Evolutionary conservation across 192 early-diverging fungal genomes (phyloP), one percentile per base, ranked within the genome.

Genomic region (Backusella macrospora): DNA sequence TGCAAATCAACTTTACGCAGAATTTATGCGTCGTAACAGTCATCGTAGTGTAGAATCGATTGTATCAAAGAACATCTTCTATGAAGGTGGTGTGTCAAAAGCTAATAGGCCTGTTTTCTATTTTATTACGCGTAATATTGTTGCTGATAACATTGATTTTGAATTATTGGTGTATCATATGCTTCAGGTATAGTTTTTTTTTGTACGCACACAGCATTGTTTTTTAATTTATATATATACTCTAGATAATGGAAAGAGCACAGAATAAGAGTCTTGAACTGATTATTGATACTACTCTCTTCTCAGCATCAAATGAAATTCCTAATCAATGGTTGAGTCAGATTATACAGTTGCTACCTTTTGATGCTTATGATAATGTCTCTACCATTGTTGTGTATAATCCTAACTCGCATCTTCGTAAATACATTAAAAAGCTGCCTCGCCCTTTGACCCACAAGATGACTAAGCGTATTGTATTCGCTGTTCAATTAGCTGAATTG

Each of bases 281-380:
- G 46, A 85, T 96, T 18, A 82, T 97, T 69, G 96, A 97, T 77
- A 70, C 92, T 40, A 94, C 94, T 40, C 87, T 92, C 77, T 96
- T 95, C 83, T 86, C 87, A 6, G 81, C 83, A 10, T 86, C 88
- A 1, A 96, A 96, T 75, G 95, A 96, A 81, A 88, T 95, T 44
- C 90, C 92, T 18, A 74, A 81, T 26, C 90, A 93, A 73, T 95
- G 91, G 89, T 78, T 95, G 15, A 84, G 74, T 62, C 90, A 91
- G 82, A 86, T 97, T 52, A 67, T 89, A 26, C 91, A 92, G 66
- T 80, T 96, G 1, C 52, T 96, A 12, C 93, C 96, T 16, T 81
- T 85, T 62, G 82, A 89, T 39, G 84, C 91, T 1, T 66, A 80
- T 8, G 77, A 84, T 52, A 96, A 93, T 78, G 71, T 95, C 9